These are phyloP conservation scores for Backusella macrospora DNA, from an alignment of 192 early-diverging fungal species.

Conservation along the genomic window DNA sequence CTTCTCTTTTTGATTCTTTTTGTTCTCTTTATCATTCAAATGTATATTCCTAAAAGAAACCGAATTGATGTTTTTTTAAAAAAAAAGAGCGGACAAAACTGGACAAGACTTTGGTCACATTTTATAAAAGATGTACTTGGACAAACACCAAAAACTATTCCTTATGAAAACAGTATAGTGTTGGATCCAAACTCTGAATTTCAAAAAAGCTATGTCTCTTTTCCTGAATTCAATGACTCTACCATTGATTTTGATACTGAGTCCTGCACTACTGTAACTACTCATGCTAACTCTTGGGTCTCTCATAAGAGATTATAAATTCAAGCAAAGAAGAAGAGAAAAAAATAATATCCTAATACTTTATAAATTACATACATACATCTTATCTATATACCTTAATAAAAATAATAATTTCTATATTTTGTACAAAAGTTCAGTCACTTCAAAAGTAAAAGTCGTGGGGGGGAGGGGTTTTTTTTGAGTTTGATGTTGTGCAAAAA, in stretches of 20 bases:
- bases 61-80: constrained; percentile 4
- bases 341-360: background rate
- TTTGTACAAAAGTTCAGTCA: too few species aligned
- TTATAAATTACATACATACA: too few species aligned
- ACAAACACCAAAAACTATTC: background rate
- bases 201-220: constrained; percentile 25
- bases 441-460: too few species aligned
- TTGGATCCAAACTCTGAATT: constrained; percentile 21
- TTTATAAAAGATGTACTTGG: background rate
- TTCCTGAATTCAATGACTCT: constrained; percentile 22
- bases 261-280: background rate
- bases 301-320: background rate
- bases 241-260: background rate
- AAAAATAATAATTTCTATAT: too few species aligned
- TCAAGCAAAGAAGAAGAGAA: background rate
- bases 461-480: too few species aligned
- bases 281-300: constrained; percentile 14
- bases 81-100: constrained; percentile 10
- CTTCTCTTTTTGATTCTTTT: background rate
- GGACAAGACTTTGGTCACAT: constrained; percentile 1
- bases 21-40: background rate
- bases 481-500: too few species aligned
- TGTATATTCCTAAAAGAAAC: constrained; percentile 5
- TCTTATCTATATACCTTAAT: too few species aligned
- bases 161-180: constrained; percentile 3